Evolutionary conservation across 768 basidiomycete species (phyloP), one percentile per base, ranked within the genome.

Genomic region (Amanita rubescens): DNA sequence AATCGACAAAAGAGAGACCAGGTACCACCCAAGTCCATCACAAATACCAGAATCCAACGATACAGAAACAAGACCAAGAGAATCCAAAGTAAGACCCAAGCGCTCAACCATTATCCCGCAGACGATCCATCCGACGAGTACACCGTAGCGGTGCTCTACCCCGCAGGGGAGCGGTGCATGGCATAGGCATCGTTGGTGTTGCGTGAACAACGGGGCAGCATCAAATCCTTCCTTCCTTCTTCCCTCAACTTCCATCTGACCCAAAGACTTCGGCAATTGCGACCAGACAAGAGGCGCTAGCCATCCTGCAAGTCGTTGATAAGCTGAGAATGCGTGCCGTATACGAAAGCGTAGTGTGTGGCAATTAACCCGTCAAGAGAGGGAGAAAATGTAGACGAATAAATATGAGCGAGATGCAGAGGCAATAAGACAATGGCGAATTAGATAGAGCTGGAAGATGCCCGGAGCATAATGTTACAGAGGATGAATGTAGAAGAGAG

Each of bases 81-180:
- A 52, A 14, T 32, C 42, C 51, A 39, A 37, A 52, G 51, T 52
- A 22, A n/a, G 27, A 42, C 27, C 51, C 42, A 34, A 52, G 51
- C 42, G 51, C 51, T 52, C 51, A 20, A 52, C 51, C 27, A 52
- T 52, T 39, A 33, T 44, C 51, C 41, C 42, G 41, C 51, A 52
- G 8, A 52, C 42, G 27, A 52, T 43, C 51, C 41, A 34, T 43
- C 32, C 22, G 27, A 15, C 3, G 43, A 1, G 17, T 20, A 42
- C 27, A 17, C 41, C 41, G 33, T 25, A 20, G 38, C 51, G 17
- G 24, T 34, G 51, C 43, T 53, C 51, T 46, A 53, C 51, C 51
- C 51, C 51, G 43, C 17, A 53, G 51, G 51, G 51, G 51, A 53
- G 43, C 51, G 19, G 20, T 27, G 42, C 38, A 32, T 11, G 43